These are phyloP conservation scores for Pterocarpus macrocarpus DNA, from an alignment of 306 rosid genomes.

Conservation along the genomic window DNA sequence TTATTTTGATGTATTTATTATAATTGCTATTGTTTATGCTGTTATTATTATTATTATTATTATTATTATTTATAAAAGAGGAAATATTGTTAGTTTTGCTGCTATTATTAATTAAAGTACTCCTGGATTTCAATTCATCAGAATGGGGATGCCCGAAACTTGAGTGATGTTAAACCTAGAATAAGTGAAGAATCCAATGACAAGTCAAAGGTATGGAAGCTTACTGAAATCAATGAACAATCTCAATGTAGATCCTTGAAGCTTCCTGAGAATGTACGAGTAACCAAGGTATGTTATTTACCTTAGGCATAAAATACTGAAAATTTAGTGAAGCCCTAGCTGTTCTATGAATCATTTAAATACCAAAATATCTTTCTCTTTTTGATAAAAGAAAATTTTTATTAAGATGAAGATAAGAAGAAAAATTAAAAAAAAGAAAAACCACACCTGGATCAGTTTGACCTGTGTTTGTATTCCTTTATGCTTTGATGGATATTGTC, in stretches of 20 bases:
- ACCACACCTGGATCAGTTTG: not conserved
- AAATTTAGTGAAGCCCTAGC: not conserved
- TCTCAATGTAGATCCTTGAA: conserved; percentile 91
- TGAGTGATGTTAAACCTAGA: conserved; percentile 96
- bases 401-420: too few relatives aligned
- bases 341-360: conserved; percentile 5
- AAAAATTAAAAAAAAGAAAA: not conserved
- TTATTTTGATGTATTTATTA: conserved; percentile 21
- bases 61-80: too few relatives aligned
- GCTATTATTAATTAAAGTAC: conserved; percentile 13
- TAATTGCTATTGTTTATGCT: not conserved
- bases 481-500: not conserved
- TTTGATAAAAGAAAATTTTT: too few relatives aligned
- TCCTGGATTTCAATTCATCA: conserved; percentile 51
- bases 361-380: not conserved
- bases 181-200: conserved; percentile 92
- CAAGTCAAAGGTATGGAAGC: conserved; percentile 97
- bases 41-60: not conserved
- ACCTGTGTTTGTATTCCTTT: not conserved
- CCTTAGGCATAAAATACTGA: conserved; percentile 10
- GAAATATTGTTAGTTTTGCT: not conserved
- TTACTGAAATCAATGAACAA: conserved; percentile 87
- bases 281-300: conserved; percentile 67
- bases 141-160: conserved; percentile 87
- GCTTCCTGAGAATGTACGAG: conserved; percentile 85